Evolutionary conservation across 2,329 filamentous ascomycete species (phyloP).

Genomic region (Cytospora piceae): DNA sequence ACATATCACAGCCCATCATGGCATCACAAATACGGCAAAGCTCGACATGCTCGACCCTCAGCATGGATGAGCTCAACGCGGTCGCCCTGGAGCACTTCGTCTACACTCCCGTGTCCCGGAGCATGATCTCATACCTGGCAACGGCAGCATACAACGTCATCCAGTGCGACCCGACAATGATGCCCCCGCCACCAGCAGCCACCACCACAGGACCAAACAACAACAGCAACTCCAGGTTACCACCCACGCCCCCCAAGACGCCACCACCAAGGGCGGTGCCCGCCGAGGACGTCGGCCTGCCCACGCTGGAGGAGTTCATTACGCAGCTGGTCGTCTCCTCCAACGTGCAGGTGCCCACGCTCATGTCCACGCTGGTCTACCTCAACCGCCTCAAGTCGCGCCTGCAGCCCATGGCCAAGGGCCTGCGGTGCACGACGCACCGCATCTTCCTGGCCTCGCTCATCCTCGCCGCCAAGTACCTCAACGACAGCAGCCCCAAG

Average conservation of each 20-base stretch:
- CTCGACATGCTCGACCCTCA: constrained; percentile 41
- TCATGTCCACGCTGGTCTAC: constrained; percentile 97
- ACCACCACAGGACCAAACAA: constrained; percentile 10
- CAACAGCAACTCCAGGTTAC: constrained; percentile 41
- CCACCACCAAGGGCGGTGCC: constrained; percentile 50
- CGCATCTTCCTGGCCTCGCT: constrained; percentile 92
- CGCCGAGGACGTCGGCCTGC: constrained; percentile 61
- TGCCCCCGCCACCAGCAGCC: constrained; percentile 48
- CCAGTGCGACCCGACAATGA: constrained; percentile 69
- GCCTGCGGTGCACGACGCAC: constrained; percentile 94
- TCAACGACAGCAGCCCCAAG: constrained; percentile 98
- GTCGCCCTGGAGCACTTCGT: constrained; percentile 80
- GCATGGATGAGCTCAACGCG: constrained; percentile 66
- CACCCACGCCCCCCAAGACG: constrained; percentile 56
- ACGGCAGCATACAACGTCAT: constrained; percentile 77
- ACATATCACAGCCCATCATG: constrained; percentile 45
- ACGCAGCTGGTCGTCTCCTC: constrained; percentile 86
- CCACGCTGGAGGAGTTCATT: constrained; percentile 89
- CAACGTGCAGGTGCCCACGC: constrained; percentile 94
- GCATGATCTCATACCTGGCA: constrained; percentile 80
- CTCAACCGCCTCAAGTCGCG: constrained; percentile 80
- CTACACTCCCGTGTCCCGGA: constrained; percentile 72
- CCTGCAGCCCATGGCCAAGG: constrained; percentile 92
- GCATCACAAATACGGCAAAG: constrained; percentile 42
- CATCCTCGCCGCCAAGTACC: constrained; percentile 90